A percentile compares a stretch with the other conserved stretches of the same genome.
Conservation (phyloP, 2,329 filamentous ascomycete genomes). For the Fusarium sp. region DNA sequence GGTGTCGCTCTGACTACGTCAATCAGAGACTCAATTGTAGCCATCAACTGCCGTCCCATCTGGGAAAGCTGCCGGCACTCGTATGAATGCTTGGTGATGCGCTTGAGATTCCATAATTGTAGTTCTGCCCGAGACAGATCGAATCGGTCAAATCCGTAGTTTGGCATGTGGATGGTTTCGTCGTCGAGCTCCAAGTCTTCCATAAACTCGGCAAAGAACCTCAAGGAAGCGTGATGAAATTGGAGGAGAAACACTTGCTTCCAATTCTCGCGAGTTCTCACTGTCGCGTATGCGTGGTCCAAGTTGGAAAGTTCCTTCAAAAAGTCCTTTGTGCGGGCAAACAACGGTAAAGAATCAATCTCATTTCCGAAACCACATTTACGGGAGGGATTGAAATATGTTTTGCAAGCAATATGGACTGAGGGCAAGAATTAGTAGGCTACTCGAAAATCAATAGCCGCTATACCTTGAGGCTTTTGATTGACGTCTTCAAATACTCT, state of each 20-base stretch:
- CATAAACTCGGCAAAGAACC: not conserved
- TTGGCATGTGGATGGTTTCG: no score
- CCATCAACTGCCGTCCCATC: rapidly evolving
- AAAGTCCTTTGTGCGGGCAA: no score
- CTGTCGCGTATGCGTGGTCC: not conserved
- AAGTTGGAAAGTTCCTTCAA: no score
- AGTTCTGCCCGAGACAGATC: rapidly evolving
- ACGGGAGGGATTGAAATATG: not conserved
- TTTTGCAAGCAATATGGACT: not conserved
- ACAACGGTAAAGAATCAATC: no score
- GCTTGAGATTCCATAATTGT: not conserved
- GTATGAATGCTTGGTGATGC: rapidly evolving
- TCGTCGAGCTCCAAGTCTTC: no score
- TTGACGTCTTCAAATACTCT: not conserved
- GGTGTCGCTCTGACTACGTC: rapidly evolving
- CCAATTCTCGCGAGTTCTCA: not conserved
- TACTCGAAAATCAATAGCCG: no score
- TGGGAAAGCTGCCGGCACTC: not conserved
- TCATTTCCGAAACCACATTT: no score
- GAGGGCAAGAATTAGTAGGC: no score
- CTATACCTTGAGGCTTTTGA: not conserved
- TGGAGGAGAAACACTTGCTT: not conserved
- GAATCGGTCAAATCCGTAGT: no score
- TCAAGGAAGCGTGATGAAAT: not conserved
- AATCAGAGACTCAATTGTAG: rapidly evolving